A percentile compares a stretch with the other conserved stretches of the same genome.
Conservation (phyloP, 2,329 filamentous ascomycete genomes). For the Fusarium domesticum region DNA sequence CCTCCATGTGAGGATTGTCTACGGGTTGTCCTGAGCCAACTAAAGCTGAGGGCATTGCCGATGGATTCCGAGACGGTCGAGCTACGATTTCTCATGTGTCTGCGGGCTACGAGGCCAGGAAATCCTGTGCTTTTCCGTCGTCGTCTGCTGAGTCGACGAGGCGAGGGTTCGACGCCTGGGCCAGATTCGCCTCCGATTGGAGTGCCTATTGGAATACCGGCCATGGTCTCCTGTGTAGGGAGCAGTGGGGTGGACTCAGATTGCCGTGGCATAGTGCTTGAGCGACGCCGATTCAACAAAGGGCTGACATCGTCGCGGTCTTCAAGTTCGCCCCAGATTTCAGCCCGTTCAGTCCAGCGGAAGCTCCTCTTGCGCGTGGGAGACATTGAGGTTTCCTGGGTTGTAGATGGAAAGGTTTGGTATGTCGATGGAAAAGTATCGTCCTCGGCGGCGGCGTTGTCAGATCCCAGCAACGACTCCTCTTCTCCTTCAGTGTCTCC, state of each 20-base stretch:
- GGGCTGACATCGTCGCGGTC: slow-evolving; percentile 58
- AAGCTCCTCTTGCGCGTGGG: slow-evolving; percentile 48
- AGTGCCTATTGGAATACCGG: slow-evolving; percentile 20
- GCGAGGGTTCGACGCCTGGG: slow-evolving; percentile 31
- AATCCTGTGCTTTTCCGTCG: slow-evolving; percentile 60
- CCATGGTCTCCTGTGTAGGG: slow-evolving; percentile 32
- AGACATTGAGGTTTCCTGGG: slow-evolving; percentile 38
- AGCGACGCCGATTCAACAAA: slow-evolving; percentile 42
- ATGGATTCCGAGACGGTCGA: slow-evolving; percentile 49
- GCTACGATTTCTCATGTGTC: slow-evolving; percentile 38
- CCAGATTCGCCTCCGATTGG: slow-evolving; percentile 25
- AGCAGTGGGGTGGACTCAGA: slow-evolving; percentile 43
- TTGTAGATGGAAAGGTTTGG: slow-evolving; percentile 48
- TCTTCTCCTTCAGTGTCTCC: slow-evolving; percentile 65
- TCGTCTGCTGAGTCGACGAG: slow-evolving; percentile 38
- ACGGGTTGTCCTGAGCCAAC: slow-evolving; percentile 48
- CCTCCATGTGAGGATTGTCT: slow-evolving; percentile 22
- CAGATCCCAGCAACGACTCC: slow-evolving; percentile 50
- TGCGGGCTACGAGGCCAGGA: slow-evolving; percentile 56
- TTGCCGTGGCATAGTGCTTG: slow-evolving; percentile 46
- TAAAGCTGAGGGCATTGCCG: slow-evolving; percentile 51
- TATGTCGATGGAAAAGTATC: slow-evolving; percentile 37
- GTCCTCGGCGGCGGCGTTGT: slow-evolving; percentile 42
- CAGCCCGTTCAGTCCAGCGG: slow-evolving; percentile 64
- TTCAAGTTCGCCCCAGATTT: slow-evolving; percentile 87